Conservation (phyloP, 257 asterid species). For the Solanum verrucosum region DNA sequence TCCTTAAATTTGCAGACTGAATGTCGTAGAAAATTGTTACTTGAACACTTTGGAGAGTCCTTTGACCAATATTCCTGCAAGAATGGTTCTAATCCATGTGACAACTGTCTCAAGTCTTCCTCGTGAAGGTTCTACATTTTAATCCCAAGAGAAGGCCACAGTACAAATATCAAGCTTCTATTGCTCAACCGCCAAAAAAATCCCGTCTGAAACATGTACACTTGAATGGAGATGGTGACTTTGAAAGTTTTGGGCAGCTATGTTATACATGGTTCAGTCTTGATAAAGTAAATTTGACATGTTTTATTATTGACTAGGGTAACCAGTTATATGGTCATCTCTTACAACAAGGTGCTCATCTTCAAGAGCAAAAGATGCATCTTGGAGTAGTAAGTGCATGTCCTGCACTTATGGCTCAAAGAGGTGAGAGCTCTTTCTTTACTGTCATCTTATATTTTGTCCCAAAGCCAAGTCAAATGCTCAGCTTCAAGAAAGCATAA, state of each 20-base stretch:
- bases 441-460: neutral
- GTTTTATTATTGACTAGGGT: neutral
- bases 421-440: neutral
- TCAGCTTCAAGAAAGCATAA: neutral
- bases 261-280: neutral
- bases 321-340: neutral
- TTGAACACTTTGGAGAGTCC: conserved; percentile 80
- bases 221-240: neutral
- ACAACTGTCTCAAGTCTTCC: conserved; percentile 70
- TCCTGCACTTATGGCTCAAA: neutral
- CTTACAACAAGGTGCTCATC: neutral
- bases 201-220: neutral
- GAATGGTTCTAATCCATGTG: conserved; percentile 79
- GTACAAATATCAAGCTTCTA: neutral
- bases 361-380: neutral
- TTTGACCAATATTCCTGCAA: conserved; percentile 52
- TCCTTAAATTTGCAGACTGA: conserved; percentile 41
- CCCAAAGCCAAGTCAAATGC: neutral
- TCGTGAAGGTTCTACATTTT: conserved; percentile 14
- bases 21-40: conserved; percentile 77
- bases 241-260: neutral
- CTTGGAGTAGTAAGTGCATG: neutral
- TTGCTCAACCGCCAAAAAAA: neutral
- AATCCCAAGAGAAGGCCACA: neutral
- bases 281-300: neutral